Conservation (phyloP, 306 rosid species). For the Spatholobus suberectus region DNA sequence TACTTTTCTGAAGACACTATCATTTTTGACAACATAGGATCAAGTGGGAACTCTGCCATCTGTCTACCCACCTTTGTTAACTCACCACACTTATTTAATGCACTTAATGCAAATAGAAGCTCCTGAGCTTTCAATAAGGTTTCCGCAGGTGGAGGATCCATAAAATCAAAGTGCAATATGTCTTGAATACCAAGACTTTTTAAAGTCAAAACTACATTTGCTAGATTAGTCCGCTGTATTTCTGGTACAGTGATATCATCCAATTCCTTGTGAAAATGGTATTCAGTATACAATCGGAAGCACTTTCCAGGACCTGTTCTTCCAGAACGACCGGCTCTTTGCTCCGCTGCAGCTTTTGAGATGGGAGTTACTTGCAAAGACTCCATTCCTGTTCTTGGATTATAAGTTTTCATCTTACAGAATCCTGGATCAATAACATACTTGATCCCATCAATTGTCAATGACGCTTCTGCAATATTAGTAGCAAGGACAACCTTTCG, state of each 20-base stretch:
- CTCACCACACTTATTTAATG: conserved; percentile 87
- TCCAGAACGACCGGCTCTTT: conserved; percentile 96
- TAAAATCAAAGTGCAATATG: conserved; percentile 81
- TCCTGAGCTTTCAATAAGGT: conserved; percentile 90
- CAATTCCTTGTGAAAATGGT: conserved; percentile 73
- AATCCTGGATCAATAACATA: conserved; percentile 98
- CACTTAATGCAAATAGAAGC: conserved; percentile 83
- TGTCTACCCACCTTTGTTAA: conserved; percentile 87
- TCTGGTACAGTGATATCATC: conserved; percentile 94
- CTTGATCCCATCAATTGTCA: conserved; percentile 96
- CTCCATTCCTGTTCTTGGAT: conserved; percentile 98
- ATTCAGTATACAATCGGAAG: conserved; percentile 82
- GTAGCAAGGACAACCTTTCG: conserved; percentile 96
- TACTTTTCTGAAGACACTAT: conserved; percentile 92
- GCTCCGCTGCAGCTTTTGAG: conserved; percentile 98
- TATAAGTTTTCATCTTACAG: conserved; percentile 62
- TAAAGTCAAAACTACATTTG: conserved; percentile 85
- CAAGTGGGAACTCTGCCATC: conserved; percentile 98
- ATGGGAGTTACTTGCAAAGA: conserved; percentile 82
- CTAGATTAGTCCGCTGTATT: conserved; percentile 90
- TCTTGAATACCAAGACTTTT: conserved; percentile 95
- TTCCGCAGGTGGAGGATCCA: too few species aligned
- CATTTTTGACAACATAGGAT: conserved; percentile 93
- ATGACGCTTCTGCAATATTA: conserved; percentile 95
- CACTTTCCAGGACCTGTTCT: conserved; percentile 99